Evolutionary conservation across 75 land plant species (phyloP).

Genomic region (Pinus tabuliformis): DNA sequence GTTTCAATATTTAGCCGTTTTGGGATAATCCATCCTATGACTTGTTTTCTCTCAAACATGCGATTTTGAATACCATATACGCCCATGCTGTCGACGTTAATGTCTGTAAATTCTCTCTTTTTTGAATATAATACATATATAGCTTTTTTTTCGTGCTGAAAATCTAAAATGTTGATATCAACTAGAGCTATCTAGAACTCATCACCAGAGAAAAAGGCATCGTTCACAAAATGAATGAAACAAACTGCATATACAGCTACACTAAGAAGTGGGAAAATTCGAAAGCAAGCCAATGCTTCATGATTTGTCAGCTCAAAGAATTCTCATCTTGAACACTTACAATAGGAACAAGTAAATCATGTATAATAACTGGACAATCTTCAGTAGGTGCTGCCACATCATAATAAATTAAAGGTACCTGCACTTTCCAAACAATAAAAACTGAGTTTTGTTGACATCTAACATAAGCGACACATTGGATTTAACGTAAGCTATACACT

Average conservation of each 20-base stretch:
- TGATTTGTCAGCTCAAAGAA: slow-evolving; percentile 71
- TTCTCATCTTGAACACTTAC: slow-evolving; percentile 46
- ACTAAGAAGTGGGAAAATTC: background rate
- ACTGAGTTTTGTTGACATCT: background rate
- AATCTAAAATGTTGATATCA: background rate
- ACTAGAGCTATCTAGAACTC: background rate
- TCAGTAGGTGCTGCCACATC: slow-evolving; percentile 97
- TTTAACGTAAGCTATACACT: background rate
- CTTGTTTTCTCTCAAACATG: too few relatives aligned
- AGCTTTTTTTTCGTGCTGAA: too few relatives aligned
- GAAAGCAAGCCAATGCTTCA: background rate
- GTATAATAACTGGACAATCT: slow-evolving; percentile 76
- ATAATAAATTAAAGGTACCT: slow-evolving; percentile 93
- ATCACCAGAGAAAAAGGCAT: background rate
- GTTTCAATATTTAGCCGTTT: too few relatives aligned
- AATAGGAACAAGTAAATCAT: slow-evolving; percentile 80
- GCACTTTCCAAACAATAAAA: background rate
- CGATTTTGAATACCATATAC: too few relatives aligned
- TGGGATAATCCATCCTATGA: too few relatives aligned
- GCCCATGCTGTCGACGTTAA: too few relatives aligned
- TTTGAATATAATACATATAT: too few relatives aligned
- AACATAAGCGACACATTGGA: background rate
- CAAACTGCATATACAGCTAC: background rate
- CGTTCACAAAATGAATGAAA: background rate
- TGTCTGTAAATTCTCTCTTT: too few relatives aligned